Evolutionary conservation across 2,329 filamentous ascomycete species (phyloP).

Genomic region (Colletotrichum sp.): DNA sequence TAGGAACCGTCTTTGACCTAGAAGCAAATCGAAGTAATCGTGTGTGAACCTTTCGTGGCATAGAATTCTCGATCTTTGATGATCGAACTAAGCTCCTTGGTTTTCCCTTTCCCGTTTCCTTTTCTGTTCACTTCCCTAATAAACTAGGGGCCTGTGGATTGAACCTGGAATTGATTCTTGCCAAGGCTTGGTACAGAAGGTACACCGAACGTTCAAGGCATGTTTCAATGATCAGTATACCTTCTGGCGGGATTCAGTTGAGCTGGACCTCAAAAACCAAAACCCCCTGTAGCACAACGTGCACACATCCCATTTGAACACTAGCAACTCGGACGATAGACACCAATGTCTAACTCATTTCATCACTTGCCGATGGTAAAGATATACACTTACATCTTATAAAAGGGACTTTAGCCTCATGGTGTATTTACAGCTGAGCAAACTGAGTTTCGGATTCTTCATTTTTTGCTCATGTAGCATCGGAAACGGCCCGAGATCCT

Average conservation of each 20-base stretch:
- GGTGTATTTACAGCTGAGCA: not conserved
- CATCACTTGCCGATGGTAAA: not conserved
- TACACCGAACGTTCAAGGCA: not conserved
- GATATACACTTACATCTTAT: not conserved
- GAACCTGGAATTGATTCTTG: not conserved
- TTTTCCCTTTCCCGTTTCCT: not conserved
- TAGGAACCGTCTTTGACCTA: not conserved
- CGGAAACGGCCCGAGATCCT: not conserved
- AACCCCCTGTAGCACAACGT: not conserved
- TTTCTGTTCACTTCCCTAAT: not conserved
- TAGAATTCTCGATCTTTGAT: not conserved
- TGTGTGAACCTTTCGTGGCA: not conserved
- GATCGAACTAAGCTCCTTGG: not conserved
- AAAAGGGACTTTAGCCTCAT: not conserved
- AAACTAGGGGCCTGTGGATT: not conserved
- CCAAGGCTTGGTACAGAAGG: not conserved
- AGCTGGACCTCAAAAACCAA: not conserved
- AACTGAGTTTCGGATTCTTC: not conserved
- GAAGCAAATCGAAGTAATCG: not conserved
- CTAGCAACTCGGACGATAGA: not conserved
- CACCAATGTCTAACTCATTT: not conserved
- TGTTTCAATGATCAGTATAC: not conserved
- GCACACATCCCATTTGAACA: not conserved
- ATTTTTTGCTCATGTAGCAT: not conserved
- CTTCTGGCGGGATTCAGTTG: too few species aligned